Conservation (phyloP, 768 basidiomycete species). For the Pulveroboletus sp. region DNA sequence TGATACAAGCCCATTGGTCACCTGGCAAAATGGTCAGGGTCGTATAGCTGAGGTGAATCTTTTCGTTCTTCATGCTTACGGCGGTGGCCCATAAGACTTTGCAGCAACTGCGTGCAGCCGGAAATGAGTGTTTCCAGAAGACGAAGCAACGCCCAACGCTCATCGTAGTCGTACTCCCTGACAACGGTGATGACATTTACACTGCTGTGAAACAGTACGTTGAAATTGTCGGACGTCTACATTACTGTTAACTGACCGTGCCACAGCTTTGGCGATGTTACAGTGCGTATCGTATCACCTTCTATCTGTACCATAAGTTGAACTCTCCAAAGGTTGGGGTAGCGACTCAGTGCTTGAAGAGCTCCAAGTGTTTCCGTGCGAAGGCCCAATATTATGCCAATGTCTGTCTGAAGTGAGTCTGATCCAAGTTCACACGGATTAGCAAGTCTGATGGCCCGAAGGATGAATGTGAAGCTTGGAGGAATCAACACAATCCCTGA, state of each 20-base stretch:
- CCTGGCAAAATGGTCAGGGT: constrained; percentile 58
- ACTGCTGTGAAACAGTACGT: constrained; percentile 75
- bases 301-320: background rate
- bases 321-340: constrained; percentile 52
- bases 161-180: constrained; percentile 66
- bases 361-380: constrained; percentile 58
- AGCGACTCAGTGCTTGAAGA: constrained; percentile 76
- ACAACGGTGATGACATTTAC: constrained; percentile 73
- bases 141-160: constrained; percentile 47
- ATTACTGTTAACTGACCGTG: constrained; percentile 1
- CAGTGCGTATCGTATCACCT: constrained; percentile 31
- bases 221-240: background rate
- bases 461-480: constrained; percentile 81
- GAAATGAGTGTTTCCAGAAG: constrained; percentile 42
- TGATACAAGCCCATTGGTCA: constrained; percentile 41
- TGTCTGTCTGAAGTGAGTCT: constrained; percentile 67
- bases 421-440: background rate
- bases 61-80: background rate
- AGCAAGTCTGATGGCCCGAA: constrained; percentile 24
- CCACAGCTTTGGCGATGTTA: constrained; percentile 67
- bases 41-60: constrained; percentile 42
- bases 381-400: constrained; percentile 80
- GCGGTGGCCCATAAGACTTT: background rate
- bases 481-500: constrained; percentile 81
- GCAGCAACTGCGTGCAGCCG: constrained; percentile 50